Percentiles rank a stretch among this genome's conserved stretches.
phyloP scores from a whole-genome alignment of 441 rosid species.

The Raphanus hybrid region DNA sequence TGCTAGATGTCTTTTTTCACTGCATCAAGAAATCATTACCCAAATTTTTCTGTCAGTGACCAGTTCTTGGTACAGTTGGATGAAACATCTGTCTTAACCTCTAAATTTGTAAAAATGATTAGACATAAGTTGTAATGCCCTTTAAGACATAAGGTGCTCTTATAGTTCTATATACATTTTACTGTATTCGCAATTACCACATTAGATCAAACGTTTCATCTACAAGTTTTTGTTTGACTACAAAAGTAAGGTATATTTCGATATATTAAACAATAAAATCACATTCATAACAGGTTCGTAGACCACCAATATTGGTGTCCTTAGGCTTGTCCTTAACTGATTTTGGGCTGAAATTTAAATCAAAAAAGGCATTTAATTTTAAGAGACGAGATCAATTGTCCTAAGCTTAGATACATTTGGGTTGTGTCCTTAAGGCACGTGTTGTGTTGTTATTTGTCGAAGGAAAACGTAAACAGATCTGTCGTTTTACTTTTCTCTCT shows the following conservation, averaged over 20 bases:
- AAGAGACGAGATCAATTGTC: too few species aligned
- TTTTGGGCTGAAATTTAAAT: too few species aligned
- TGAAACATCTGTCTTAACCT: background rate
- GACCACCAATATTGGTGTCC: too few species aligned
- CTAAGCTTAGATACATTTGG: too few species aligned
- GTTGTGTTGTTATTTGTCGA: too few species aligned
- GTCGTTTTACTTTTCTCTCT: too few species aligned
- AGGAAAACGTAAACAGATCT: too few species aligned
- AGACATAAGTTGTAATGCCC: background rate
- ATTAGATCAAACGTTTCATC: background rate
- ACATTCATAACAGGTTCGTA: background rate
- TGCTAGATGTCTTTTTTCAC: background rate
- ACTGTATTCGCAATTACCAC: background rate
- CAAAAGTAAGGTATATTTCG: background rate
- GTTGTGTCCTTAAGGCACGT: too few species aligned
- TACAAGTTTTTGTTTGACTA: background rate
- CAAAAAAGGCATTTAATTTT: too few species aligned
- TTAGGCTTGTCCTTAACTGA: too few species aligned
- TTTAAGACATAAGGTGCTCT: too few species aligned
- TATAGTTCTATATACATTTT: too few species aligned
- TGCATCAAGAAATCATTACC: background rate
- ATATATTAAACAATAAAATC: background rate
- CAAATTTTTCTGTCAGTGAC: background rate
- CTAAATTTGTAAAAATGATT: background rate
- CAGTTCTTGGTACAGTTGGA: background rate